Evolutionary conservation across 257 asterid genomes (phyloP).

Genomic region (Cinchona pubescens): DNA sequence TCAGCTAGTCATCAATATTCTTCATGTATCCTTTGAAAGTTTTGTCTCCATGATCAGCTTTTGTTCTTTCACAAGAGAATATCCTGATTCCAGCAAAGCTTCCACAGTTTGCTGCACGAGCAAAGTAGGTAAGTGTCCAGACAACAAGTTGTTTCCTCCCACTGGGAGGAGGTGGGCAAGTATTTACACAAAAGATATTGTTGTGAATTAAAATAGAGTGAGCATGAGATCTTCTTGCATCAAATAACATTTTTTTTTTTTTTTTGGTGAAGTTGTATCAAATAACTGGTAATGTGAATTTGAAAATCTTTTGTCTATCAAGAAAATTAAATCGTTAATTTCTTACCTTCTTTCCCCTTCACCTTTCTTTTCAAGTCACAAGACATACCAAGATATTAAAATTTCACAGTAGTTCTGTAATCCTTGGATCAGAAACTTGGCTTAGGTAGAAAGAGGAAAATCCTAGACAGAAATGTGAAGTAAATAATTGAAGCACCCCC

Average conservation of each 20-base stretch:
- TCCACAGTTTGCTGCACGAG: slow-evolving; percentile 72
- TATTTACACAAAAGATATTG: neutral
- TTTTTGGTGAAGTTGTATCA: too few relatives aligned
- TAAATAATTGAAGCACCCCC: neutral
- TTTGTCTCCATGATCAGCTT: slow-evolving; percentile 63
- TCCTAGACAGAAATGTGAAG: neutral
- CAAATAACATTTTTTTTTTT: too few relatives aligned
- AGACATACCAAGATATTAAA: neutral
- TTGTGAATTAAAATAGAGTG: neutral
- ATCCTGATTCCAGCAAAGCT: slow-evolving; percentile 75
- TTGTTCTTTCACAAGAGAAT: slow-evolving; percentile 74
- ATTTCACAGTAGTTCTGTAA: neutral
- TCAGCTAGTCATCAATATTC: slow-evolving; percentile 62
- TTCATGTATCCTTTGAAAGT: slow-evolving; percentile 95
- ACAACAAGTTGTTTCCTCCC: too few relatives aligned
- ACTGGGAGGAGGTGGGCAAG: neutral
- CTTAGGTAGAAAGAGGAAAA: neutral
- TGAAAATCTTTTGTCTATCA: neutral
- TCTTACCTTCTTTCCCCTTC: neutral
- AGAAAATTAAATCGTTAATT: too few relatives aligned
- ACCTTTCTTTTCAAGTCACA: neutral
- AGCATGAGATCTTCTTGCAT: neutral
- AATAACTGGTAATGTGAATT: neutral
- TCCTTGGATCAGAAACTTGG: neutral
- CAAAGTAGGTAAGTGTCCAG: neutral